These are phyloP conservation scores for Clavispora carvajalis DNA, from an alignment of 805 yeast species.

Conservation along the genomic window DNA sequence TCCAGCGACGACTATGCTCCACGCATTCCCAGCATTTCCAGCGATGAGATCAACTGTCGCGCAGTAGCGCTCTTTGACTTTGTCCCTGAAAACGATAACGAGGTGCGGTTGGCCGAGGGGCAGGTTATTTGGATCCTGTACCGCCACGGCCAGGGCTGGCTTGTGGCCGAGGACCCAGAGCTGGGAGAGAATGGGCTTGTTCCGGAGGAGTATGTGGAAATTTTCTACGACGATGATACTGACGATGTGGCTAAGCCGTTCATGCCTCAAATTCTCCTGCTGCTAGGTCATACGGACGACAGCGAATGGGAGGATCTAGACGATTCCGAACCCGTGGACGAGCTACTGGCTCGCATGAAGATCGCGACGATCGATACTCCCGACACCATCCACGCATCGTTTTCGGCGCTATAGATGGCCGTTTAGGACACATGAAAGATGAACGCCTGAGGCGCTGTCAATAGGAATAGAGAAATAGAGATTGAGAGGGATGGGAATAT, in stretches of 20 bases:
- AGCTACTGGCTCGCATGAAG: not conserved
- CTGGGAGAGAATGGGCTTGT: slow-evolving; percentile 85
- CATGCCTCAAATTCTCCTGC: slow-evolving; percentile 32
- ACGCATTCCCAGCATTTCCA: slow-evolving; percentile 3
- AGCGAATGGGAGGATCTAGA: slow-evolving; percentile 26
- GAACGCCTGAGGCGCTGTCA: too few species aligned
- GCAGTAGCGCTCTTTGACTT: slow-evolving; percentile 91
- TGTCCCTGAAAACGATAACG: slow-evolving; percentile 91
- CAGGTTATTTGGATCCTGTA: slow-evolving; percentile 82
- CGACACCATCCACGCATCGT: too few species aligned
- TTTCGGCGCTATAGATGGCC: too few species aligned
- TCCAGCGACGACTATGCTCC: not conserved
- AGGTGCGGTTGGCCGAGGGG: slow-evolving; percentile 70
- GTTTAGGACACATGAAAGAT: too few species aligned
- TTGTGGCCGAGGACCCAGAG: slow-evolving; percentile 78
- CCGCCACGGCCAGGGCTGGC: slow-evolving; percentile 98
- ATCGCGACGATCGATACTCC: not conserved
- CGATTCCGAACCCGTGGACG: slow-evolving; percentile 10
- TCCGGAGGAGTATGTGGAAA: slow-evolving; percentile 88
- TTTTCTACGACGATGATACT: slow-evolving; percentile 26
- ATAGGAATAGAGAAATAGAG: too few species aligned
- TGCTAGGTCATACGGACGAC: slow-evolving; percentile 16
- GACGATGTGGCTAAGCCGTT: slow-evolving; percentile 43
- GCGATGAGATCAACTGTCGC: slow-evolving; percentile 40
- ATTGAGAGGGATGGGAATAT: too few species aligned